phyloP scores from a whole-genome alignment of 2,329 filamentous ascomycete species.

The Penicillium sp. region DNA sequence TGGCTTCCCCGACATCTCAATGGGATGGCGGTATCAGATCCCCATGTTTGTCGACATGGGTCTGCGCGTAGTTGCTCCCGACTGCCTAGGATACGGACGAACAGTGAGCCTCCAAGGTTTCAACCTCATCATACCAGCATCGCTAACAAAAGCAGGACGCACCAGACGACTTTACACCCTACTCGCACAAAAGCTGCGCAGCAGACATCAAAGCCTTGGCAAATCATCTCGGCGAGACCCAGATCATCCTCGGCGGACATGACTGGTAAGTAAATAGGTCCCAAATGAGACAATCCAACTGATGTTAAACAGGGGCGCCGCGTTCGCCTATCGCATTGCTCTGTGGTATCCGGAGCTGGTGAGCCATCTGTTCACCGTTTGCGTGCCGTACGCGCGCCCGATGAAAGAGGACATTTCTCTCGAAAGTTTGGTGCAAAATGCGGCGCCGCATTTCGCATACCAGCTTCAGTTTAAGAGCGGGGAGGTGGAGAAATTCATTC shows the following conservation, averaged over 20 bases:
- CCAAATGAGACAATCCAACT: not conserved
- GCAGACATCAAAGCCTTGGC: slow-evolving; percentile 76
- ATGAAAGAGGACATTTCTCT: slow-evolving; percentile 55
- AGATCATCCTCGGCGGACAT: slow-evolving; percentile 83
- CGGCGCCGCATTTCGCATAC: slow-evolving; percentile 73
- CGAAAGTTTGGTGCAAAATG: slow-evolving; percentile 59
- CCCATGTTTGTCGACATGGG: slow-evolving; percentile 71
- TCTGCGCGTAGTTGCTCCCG: slow-evolving; percentile 78
- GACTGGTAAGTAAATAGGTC: slow-evolving; percentile 63
- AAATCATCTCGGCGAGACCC: slow-evolving; percentile 54
- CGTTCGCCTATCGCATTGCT: slow-evolving; percentile 72
- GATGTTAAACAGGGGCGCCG: slow-evolving; percentile 64
- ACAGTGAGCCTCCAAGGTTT: slow-evolving; percentile 54
- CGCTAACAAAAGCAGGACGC: slow-evolving; percentile 53
- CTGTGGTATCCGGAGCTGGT: slow-evolving; percentile 74
- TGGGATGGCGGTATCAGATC: slow-evolving; percentile 90
- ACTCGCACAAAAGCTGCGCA: slow-evolving; percentile 71
- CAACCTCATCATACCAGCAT: not conserved
- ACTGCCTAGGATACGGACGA: slow-evolving; percentile 83
- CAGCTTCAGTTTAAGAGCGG: slow-evolving; percentile 77
- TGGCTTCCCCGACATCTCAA: slow-evolving; percentile 80
- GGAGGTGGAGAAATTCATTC: slow-evolving; percentile 62
- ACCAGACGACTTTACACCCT: slow-evolving; percentile 63
- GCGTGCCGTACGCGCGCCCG: slow-evolving; percentile 71
- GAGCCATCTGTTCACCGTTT: slow-evolving; percentile 74